These are phyloP conservation scores for Bolboschoenoplectus hybrid DNA, from an alignment of 202 grass and related monocot species.

Conservation along the genomic window DNA sequence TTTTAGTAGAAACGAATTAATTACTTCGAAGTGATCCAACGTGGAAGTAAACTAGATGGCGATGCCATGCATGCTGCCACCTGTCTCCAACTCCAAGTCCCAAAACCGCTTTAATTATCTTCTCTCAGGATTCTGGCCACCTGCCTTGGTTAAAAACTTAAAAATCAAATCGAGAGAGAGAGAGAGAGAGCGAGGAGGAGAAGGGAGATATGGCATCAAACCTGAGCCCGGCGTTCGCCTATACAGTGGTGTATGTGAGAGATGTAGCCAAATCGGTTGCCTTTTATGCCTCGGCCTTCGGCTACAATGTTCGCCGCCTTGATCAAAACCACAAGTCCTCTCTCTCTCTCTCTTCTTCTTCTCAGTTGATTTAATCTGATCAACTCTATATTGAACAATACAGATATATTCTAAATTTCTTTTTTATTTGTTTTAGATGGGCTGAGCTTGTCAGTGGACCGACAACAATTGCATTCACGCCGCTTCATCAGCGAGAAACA, in stretches of 20 bases:
- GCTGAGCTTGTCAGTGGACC: constrained; percentile 75
- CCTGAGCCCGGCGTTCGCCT: constrained; percentile 46
- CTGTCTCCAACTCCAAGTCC: background rate
- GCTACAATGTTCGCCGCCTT: constrained; percentile 69
- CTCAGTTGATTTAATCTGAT: background rate
- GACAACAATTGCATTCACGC: constrained; percentile 85
- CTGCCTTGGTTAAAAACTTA: background rate
- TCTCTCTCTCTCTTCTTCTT: background rate
- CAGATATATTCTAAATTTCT: background rate
- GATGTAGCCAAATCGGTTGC: constrained; percentile 59
- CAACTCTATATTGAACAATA: background rate
- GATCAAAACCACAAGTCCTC: constrained; percentile 53
- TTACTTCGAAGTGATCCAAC: constrained; percentile 22
- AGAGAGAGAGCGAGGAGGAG: background rate
- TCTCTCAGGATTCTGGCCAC: background rate
- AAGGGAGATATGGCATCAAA: background rate
- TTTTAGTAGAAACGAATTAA: background rate
- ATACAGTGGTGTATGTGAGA: constrained; percentile 63
- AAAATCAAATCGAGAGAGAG: background rate
- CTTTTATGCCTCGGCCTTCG: constrained; percentile 68
- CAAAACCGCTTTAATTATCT: background rate
- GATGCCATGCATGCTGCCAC: constrained; percentile 62
- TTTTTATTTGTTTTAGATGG: constrained; percentile 48
- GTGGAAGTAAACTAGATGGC: constrained; percentile 35
- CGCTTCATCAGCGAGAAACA: constrained; percentile 76